A percentile compares a stretch with the other conserved stretches of the same genome.
These are phyloP conservation scores for Nemania sp. DNA, from an alignment of 2,329 filamentous ascomycete species.

Conservation along the genomic window DNA sequence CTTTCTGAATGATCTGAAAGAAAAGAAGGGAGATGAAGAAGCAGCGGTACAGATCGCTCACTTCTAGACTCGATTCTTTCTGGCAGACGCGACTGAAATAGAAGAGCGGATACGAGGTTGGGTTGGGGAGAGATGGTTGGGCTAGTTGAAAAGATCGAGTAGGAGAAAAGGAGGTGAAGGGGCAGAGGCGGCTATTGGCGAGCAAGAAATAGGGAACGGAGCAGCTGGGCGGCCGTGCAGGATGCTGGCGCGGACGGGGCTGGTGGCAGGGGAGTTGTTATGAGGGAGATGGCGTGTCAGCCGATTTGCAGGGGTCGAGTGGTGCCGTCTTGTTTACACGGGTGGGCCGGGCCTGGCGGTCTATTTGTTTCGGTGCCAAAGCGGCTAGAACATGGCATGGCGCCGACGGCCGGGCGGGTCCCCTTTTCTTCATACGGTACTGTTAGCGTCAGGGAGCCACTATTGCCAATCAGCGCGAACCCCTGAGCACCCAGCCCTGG, in stretches of 20 bases:
- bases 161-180: constrained; percentile 40
- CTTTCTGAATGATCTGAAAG: constrained; percentile 51
- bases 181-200: constrained; percentile 40
- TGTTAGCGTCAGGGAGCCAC: background rate
- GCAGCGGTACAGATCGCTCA: constrained; percentile 40
- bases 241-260: constrained; percentile 5
- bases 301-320: constrained; percentile 34
- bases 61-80: constrained; percentile 45
- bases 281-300: constrained; percentile 32
- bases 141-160: constrained; percentile 33
- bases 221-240: constrained; percentile 21
- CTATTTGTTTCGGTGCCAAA: constrained; percentile 37
- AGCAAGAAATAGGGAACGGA: constrained; percentile 40
- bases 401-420: constrained; percentile 1
- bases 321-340: constrained; percentile 38
- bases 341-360: constrained; percentile 31
- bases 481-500: constrained; percentile 13
- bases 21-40: constrained; percentile 47
- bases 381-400: constrained; percentile 25
- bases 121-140: constrained; percentile 35
- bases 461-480: constrained; percentile 4
- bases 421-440: background rate
- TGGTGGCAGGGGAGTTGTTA: constrained; percentile 29
- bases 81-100: constrained; percentile 36
- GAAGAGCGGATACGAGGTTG: constrained; percentile 43